Evolutionary conservation across 768 basidiomycete genomes (phyloP).

Genomic region (Suillus fuscotomentosus): DNA sequence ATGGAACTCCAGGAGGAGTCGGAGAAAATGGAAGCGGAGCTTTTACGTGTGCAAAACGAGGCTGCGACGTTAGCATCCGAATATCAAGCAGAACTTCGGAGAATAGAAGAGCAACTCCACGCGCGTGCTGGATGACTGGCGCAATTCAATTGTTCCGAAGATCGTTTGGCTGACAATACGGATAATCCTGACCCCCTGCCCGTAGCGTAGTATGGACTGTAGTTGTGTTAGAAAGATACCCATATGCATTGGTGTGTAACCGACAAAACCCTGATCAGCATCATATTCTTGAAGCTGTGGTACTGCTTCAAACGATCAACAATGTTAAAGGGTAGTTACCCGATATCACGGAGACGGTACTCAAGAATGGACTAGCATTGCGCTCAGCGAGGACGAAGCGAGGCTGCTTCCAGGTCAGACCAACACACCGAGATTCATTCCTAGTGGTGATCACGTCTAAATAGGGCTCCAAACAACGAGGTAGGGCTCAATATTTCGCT

Average conservation of each 20-base stretch:
- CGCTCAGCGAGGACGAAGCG: background rate
- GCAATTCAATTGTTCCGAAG: conserved; percentile 21
- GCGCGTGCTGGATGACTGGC: conserved; percentile 26
- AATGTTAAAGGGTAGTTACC: background rate
- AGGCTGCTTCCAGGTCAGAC: background rate
- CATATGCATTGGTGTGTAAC: background rate
- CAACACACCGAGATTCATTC: background rate
- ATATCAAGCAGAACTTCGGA: conserved; percentile 33
- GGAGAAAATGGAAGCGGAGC: conserved; percentile 29
- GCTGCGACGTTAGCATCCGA: conserved; percentile 30
- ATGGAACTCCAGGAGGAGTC: conserved; percentile 43
- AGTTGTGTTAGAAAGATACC: conserved; percentile 7
- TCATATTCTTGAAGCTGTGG: background rate
- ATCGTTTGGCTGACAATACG: conserved; percentile 4
- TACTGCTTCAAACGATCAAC: background rate
- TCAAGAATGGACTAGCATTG: background rate
- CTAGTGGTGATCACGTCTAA: background rate
- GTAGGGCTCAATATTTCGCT: background rate
- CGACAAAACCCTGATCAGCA: background rate
- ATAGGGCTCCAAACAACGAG: background rate
- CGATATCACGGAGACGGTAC: background rate
- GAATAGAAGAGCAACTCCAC: conserved; percentile 31
- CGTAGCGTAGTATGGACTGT: conserved; percentile 15
- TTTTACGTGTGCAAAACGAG: conserved; percentile 28
- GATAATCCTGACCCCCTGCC: background rate